A percentile compares a stretch with the other conserved stretches of the same genome.
Evolutionary conservation across 176 grass and related monocot species (phyloP).

Genomic region (Oryza longistaminata): DNA sequence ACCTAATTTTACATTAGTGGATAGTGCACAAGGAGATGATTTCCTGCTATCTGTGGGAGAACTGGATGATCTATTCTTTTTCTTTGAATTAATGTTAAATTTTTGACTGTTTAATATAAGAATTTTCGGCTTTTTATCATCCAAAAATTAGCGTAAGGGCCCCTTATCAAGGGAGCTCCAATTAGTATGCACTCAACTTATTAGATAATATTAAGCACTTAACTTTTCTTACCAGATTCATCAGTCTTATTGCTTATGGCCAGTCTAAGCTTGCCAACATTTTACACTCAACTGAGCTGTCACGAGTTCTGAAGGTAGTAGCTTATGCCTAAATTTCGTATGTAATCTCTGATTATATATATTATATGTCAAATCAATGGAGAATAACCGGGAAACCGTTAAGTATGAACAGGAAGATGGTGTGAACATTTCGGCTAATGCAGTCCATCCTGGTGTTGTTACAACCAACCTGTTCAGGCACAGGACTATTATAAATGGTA

Average conservation of each 20-base stretch:
- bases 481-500: conserved; percentile 50
- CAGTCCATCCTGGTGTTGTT: conserved; percentile 79
- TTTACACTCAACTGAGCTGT: conserved; percentile 72
- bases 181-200: neutral
- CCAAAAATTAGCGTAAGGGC: too few species aligned
- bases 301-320: conserved; percentile 59
- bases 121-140: too few species aligned
- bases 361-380: neutral
- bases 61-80: neutral
- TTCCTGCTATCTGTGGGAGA: neutral
- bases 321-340: neutral
- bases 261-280: conserved; percentile 94
- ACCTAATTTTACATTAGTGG: too few species aligned
- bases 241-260: conserved; percentile 56
- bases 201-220: too few species aligned
- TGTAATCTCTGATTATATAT: neutral
- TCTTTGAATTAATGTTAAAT: neutral
- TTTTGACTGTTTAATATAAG: too few species aligned
- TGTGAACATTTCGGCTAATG: conserved; percentile 75
- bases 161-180: too few species aligned
- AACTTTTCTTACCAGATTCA: conserved; percentile 47
- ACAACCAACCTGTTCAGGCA: conserved; percentile 72
- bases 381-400: neutral
- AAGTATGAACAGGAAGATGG: conserved; percentile 48
- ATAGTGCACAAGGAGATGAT: neutral